Base-by-base conservation (phyloP, 148 eudicot genomes). In the Cornus kousa region DNA sequence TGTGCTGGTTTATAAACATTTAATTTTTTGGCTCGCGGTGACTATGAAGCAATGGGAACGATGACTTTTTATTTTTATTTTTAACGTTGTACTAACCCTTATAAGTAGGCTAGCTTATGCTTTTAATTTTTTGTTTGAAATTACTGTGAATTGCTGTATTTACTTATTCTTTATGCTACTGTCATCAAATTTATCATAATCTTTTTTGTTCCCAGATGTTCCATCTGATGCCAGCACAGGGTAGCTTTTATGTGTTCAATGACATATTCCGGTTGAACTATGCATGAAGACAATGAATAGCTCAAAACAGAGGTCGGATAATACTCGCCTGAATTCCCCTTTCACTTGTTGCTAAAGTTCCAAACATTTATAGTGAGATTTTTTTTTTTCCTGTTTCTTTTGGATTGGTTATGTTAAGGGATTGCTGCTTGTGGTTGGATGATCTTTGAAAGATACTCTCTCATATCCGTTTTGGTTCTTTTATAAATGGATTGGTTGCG, bases 251-350 rank as follows among this genome's bases (percentile, higher is more conserved):
- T 40, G 88, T 85, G 65, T 62, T 80, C 20, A 85, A 85, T 62
- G 88, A 85, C 85, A 82, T 85, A 59, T 85, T 85, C 74, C 81
- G 83, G 66, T 65, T 85, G 80, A 82, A 85, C 73, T 85, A 85
- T 40, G 85, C 81, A 19, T 85, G 79, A 85, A 73, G 67, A 28
- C 53, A 20, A 14, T 13, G 74, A 46, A 57, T 23, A 65, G 76
- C 50, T 33, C 62, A 33, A 28, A 28, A 74, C 76, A 53, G 40
- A 33, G 7, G 50, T 28, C 20, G 67, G 48, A 32, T 12, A 59
- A 74, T 59, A 19, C 76, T 16, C 14, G 24, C 31, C 67, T 17
- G 66, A 74, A 33, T 74, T 48, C 20, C 28, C 23, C n/a, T 50
- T 60, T 60, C 4, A 40, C 4, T 12, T 71, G 9, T 71, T 71